Base-by-base conservation (phyloP, 306 rosid genomes). In the Lathyrus sativus region DNA sequence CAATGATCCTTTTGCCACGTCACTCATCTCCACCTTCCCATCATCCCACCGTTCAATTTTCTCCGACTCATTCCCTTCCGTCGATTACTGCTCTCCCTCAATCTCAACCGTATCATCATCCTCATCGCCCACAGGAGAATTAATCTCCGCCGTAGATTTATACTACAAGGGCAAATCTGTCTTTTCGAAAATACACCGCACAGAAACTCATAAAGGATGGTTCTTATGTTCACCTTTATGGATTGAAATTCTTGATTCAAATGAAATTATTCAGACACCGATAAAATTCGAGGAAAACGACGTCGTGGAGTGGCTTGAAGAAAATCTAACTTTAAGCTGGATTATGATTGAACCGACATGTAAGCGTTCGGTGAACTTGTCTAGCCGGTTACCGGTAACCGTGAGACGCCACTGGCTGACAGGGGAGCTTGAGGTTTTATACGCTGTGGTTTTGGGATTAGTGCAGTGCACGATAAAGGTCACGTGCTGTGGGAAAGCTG, bases 91-190 rank as follows among this genome's bases (percentile, higher is more conserved):
- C 77, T 63, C 4, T 6, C 39, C 2, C 0, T 33, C 39, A 35
- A 35, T 7, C 39, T 14, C 44, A 14, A 42, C 68, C 4, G 42
- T 53, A 4, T 29, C 43, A 14, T 41, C 67, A 8, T 37, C 50
- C n/a, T n/a, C n/a, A 1, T n/a, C 62, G 3, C 33, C 58, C 9
- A 4, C 89, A 2, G 1, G 56, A 4, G 87, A 78, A 26, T 42
- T 81, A 1, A 56, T 93, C 78, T 90, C 96, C 0, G 97, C 97
- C 70, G 92, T 90, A 0, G 97, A 93, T 72, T 37, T 93, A 9
- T 78, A 54, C 56, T 86, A 86, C 81, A 39, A 73, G 60, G 83
- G 65, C 17, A 68, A 58, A 29, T 80, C 79, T 8, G 50, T 93
- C 14, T 79, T 90, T 82, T 88, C 99, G 4, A 81, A 75, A 9